Conservation (phyloP, 306 rosid species). For the Pyrus communis region DNA sequence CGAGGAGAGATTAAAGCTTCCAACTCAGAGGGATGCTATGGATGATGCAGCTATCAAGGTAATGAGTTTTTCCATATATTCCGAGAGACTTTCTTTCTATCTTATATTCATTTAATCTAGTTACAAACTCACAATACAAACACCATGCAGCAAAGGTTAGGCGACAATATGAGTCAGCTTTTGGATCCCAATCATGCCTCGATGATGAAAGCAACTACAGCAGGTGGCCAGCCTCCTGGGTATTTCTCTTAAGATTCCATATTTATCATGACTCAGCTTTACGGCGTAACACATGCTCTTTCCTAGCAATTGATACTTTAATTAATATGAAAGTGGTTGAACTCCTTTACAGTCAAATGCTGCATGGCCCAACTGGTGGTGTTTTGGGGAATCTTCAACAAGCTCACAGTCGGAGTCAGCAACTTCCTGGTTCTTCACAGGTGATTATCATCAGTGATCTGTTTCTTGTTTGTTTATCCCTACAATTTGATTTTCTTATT, state of each 20-base stretch:
- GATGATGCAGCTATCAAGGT: slow-evolving; percentile 48
- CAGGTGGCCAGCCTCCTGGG: slow-evolving; percentile 59
- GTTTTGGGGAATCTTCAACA: slow-evolving; percentile 37
- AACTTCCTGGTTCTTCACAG: slow-evolving; percentile 40
- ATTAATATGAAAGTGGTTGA: slow-evolving; percentile 19
- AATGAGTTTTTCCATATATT: slow-evolving; percentile 16
- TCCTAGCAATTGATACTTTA: slow-evolving; percentile 6
- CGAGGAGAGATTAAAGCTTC: slow-evolving; percentile 42
- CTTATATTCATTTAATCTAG: slow-evolving; percentile 1
- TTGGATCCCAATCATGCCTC: slow-evolving; percentile 34
- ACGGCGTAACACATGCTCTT: neutral
- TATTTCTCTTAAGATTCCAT: slow-evolving; percentile 19
- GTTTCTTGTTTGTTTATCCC: slow-evolving; percentile 4
- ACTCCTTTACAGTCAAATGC: slow-evolving; percentile 44
- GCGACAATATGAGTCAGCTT: slow-evolving; percentile 31
- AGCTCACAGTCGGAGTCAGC: slow-evolving; percentile 41
- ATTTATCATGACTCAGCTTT: slow-evolving; percentile 1
- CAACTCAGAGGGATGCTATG: slow-evolving; percentile 39
- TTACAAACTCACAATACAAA: neutral
- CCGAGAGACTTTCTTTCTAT: neutral
- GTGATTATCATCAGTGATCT: slow-evolving; percentile 21
- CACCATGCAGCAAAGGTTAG: slow-evolving; percentile 47
- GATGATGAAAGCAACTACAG: slow-evolving; percentile 32
- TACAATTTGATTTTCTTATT: neutral
- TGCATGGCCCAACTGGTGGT: slow-evolving; percentile 30